A percentile compares a stretch with the other conserved stretches of the same genome.
phyloP scores from a whole-genome alignment of 495 filamentous ascomycete species.

The Penicillium subrubescens region DNA sequence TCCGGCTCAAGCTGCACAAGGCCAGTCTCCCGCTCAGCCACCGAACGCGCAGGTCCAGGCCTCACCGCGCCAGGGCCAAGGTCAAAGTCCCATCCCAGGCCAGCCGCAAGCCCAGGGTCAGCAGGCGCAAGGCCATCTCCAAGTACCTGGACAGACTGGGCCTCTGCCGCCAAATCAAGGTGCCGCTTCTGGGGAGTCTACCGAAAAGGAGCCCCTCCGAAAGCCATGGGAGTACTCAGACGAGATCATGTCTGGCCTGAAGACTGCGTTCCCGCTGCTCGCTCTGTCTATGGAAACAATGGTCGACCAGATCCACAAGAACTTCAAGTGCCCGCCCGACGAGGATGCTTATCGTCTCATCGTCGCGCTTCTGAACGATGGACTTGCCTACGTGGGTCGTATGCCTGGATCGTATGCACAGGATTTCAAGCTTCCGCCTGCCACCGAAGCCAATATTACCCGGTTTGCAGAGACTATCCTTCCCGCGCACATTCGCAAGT shows the following conservation, averaged over 20 bases:
- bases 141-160: conserved; percentile 44
- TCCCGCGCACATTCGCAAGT: conserved; percentile 85
- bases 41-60: conserved; percentile 29
- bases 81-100: conserved; percentile 29
- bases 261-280: conserved; percentile 93
- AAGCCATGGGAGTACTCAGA: conserved; percentile 96
- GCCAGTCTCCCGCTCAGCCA: conserved; percentile 29
- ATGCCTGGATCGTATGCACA: conserved; percentile 82
- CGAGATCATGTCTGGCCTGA: conserved; percentile 89
- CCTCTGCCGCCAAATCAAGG: conserved; percentile 34
- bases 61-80: conserved; percentile 26
- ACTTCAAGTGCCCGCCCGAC: conserved; percentile 98
- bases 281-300: conserved; percentile 99
- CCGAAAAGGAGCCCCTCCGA: conserved; percentile 56
- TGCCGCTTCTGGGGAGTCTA: conserved; percentile 22
- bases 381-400: conserved; percentile 81
- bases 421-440: conserved; percentile 84
- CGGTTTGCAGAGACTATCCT: conserved; percentile 96
- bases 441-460: conserved; percentile 94
- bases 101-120: conserved; percentile 36
- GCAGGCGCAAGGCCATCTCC: conserved; percentile 38
- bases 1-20: conserved; percentile 31
- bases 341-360: conserved; percentile 99
- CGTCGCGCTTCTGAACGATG: conserved; percentile 94
- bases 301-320: conserved; percentile 97